phyloP scores from a whole-genome alignment of 1,139 yeast species.

The Geotrichum macrosporum region DNA sequence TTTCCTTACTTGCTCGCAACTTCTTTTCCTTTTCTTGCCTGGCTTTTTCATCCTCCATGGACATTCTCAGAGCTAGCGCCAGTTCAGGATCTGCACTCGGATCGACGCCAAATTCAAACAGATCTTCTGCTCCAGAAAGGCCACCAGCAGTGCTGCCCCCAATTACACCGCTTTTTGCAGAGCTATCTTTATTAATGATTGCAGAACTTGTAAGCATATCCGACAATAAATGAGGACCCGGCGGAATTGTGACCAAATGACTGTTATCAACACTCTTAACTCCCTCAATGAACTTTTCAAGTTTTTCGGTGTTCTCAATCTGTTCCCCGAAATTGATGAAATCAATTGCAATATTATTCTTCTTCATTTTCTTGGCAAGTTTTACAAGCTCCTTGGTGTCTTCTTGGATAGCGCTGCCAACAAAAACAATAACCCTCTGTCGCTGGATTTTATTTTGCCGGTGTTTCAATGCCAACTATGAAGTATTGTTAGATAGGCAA shows the following conservation, averaged over 20 bases:
- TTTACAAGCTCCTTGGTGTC: conserved; percentile 69
- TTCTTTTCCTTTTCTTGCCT: conserved; percentile 58
- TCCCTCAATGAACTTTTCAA: conserved; percentile 74
- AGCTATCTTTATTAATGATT: conserved; percentile 56
- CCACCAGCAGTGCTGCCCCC: conserved; percentile 46
- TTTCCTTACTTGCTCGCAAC: no score
- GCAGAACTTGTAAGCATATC: conserved; percentile 71
- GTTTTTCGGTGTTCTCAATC: conserved; percentile 64
- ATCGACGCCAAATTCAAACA: conserved; percentile 65
- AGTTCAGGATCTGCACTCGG: conserved; percentile 95
- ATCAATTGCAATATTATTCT: conserved; percentile 87
- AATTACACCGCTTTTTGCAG: conserved; percentile 43
- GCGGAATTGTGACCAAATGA: conserved; percentile 81
- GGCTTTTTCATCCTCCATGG: conserved; percentile 75
- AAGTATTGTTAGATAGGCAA: conserved; percentile 8
- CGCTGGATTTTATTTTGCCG: conserved; percentile 91
- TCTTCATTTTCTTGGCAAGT: conserved; percentile 89
- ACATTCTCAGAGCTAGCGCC: conserved; percentile 85
- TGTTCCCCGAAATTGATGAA: conserved; percentile 92
- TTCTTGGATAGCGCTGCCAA: conserved; percentile 79
- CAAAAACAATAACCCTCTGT: conserved; percentile 85
- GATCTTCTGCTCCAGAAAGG: conserved; percentile 44
- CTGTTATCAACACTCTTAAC: conserved; percentile 75
- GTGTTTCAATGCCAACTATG: conserved; percentile 78
- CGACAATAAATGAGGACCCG: conserved; percentile 76